Base-by-base conservation (phyloP, 2,329 filamentous ascomycete genomes). In the Exutisphaerella laricina region DNA sequence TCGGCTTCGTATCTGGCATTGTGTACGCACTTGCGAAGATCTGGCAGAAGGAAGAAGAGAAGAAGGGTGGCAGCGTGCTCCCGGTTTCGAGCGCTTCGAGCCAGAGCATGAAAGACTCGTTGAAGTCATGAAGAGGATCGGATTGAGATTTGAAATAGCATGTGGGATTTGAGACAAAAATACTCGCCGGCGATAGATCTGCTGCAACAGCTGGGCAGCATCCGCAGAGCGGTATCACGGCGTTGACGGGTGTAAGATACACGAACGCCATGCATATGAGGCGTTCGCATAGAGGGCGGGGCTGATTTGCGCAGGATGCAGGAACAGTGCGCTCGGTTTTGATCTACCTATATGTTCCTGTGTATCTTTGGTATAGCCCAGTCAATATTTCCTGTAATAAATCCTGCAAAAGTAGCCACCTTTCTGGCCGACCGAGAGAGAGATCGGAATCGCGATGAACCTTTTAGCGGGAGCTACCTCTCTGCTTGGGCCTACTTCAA, bases 1-100 rank as follows among this genome's bases (percentile, higher is more conserved):
- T 98, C 46, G 92, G 90, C 25, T 97, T 96, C 66, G 69, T 97
- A 56, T 92, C 85, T 58, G 92, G 92, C 54, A 78, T 97, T 42
- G 86, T 98, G 16, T 98, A 95, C 58, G 77, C 92, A 3, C 77
- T 88, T 59, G 83, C 88, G 53, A 94, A 94, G 74, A 75, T 95
- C 53, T 82, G 85, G 67, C 85, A 94, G 67, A 80, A 79, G 44
- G 76, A 82, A 68, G 33, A 17, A 35, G 88, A 51, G 18, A 51
- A 49, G 41, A 55, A 48, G 23, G 45, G 84, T 2, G 77, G 76
- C 16, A 77, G 84, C 57, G 71, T 79, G 32, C 79, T 94, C 70
- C 57, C 61, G 14, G 56, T 58, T 8, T 60, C 57, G 10, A 96
- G 89, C 66, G 88, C 90, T 17, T 96, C 89, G 72, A 84, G 85